Percentiles rank a stretch among this genome's conserved stretches.
These are phyloP conservation scores for Salvia rosmarinus DNA, from an alignment of 257 asterid species.

Conservation along the genomic window DNA sequence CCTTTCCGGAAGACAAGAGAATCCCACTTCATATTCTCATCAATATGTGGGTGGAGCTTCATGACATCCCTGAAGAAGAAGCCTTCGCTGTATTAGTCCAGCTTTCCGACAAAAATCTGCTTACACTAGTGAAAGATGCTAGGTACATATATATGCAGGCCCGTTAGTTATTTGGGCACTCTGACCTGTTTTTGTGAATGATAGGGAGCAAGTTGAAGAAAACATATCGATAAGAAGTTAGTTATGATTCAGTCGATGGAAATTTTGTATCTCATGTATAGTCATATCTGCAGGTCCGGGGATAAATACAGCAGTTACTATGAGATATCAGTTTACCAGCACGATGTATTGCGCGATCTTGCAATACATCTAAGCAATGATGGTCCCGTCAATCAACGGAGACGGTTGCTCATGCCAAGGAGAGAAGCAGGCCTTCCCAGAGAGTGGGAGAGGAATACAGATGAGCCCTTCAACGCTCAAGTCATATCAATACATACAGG, in stretches of 20 bases:
- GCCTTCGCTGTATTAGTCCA: constrained; percentile 80
- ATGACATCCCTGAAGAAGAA: constrained; percentile 78
- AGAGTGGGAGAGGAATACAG: constrained; percentile 86
- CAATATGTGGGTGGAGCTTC: constrained; percentile 93
- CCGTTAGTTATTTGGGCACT: too few species aligned
- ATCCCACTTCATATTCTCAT: constrained; percentile 86
- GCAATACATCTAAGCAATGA: constrained; percentile 68
- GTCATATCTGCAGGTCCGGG: constrained; percentile 63
- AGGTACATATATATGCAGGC: constrained; percentile 48
- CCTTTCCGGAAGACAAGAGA: constrained; percentile 84
- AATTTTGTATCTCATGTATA: background rate
- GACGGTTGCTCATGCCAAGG: constrained; percentile 78
- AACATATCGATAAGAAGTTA: too few species aligned
- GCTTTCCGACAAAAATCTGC: constrained; percentile 86
- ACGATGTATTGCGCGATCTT: constrained; percentile 85
- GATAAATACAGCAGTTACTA: constrained; percentile 84
- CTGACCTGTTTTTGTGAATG: too few species aligned
- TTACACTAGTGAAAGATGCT: constrained; percentile 77
- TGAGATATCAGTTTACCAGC: constrained; percentile 86
- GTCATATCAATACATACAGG: constrained; percentile 90
- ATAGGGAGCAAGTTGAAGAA: too few species aligned
- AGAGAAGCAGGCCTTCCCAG: constrained; percentile 71
- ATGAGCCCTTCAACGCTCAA: constrained; percentile 73
- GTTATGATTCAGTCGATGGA: too few species aligned
- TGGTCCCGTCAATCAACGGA: constrained; percentile 58